Base-by-base conservation (phyloP, 1,139 yeast genomes). In the Kodamaea ohmeri region DNA sequence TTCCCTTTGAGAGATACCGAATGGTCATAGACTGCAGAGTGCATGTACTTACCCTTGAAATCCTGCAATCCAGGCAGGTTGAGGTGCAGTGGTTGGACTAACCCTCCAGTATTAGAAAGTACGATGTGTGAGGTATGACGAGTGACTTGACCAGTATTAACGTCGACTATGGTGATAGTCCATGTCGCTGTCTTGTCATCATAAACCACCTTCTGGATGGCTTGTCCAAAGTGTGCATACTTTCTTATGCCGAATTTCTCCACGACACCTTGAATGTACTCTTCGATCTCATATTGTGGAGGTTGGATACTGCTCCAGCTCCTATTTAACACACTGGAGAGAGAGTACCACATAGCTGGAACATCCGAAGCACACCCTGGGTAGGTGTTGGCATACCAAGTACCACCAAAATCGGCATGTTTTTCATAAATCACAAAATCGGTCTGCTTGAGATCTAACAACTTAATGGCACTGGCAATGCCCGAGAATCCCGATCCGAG, bases 301-400 rank as follows among this genome's bases (percentile, higher is more conserved):
- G 80, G 79, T 34, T 70, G 66, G 15, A 67, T 40, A 43, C 63
- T 62, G 39, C 65, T 61, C 78, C 78, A 74, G 35, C 62, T 64
- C 26, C 55, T 56, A 46, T 65, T 70, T 47, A 73, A 55, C 38
- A 62, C 73, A 36, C 60, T 61, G 17, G 62, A 65, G 37, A 63
- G 63, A 21, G 73, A 65, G 42, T 73, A 71, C 71, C 76, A 74
- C 24, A 71, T 50, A 2, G 75, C 73, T 3, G 79, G 80, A 38
- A 73, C 66, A 49, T 71, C 76, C 18, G 72, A 65, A 26, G 78
- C 79, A 50, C 76, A 73, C 4, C 78, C 79, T 3, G 79, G 80
- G 45, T 74, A 74, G 3, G 75, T 62, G 47, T 74, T 74, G 36
- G 76, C 74, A 52, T 64, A 67, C 80, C 80, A 74, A 26, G 78